Base-by-base conservation (phyloP, 1,139 yeast genomes). In the Oligophagozyma castellii region DNA sequence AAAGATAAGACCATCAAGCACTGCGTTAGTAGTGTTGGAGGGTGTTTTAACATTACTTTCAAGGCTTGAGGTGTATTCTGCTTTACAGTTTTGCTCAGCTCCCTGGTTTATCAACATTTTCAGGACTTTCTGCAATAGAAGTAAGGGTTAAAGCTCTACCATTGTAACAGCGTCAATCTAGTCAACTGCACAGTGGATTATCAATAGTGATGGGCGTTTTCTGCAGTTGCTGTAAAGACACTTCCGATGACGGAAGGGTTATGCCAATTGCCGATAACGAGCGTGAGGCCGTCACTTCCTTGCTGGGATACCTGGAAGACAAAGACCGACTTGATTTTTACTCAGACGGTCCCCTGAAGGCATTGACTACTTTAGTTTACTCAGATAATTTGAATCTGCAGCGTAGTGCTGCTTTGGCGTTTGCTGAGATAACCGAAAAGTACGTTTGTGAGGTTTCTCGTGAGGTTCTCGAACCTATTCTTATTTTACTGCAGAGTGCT, bases 371-470 rank as follows among this genome's bases (percentile, higher is more conserved):
- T 1, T 67, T 89, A 48, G 98, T 89, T 4, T 83, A 89, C 53
- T 80, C 95, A 2, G 95, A 89, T 45, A 89, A 89, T 51, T 72
- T 89, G 42, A 96, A 89, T 53, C 67, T 89, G 35, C 96, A 89
- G 56, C 72, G 98, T 49, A 80, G 94, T 53, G 99, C 99, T 3
- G 98, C 98, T 5, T 66, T 89, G 44, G 98, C 98, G 8, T 89
- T 89, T 64, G 98, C 98, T 7, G 99, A 89, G 56, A 86, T 92
- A 34, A 89, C 99, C 24, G 98, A 89, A 53, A 92, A 89, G 55
- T 93, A 80, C 48, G 89, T 86, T 23, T 69, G 93, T 39, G 81
- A 92, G 29, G 96, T 89, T 19, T 76, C 78, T 43, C 65, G 93
- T 36, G 93, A 83, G 42, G 95, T 89, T 3, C 63, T 89, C 42